These are phyloP conservation scores for Trematosphaeria pertusa DNA, from an alignment of 2,329 filamentous ascomycete species.

Conservation along the genomic window DNA sequence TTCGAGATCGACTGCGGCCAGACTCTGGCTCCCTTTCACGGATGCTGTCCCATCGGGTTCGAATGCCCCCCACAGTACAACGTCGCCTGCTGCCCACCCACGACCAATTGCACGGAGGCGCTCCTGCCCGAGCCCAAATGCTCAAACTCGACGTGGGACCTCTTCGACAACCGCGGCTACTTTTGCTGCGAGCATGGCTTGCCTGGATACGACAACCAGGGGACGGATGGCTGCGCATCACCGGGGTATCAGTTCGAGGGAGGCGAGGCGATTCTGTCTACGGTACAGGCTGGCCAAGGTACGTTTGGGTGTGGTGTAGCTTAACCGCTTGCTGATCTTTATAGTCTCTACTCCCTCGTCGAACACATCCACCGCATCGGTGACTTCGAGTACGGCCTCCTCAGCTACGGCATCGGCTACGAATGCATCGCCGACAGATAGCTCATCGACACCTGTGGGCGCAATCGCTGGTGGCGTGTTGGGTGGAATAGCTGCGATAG, in stretches of 20 bases:
- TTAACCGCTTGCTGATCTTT: neutral
- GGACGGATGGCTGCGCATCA: constrained; percentile 13
- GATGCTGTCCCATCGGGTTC: constrained; percentile 12
- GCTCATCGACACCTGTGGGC: neutral
- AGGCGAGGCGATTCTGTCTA: neutral
- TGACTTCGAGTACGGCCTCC: neutral
- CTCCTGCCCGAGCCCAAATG: constrained; percentile 5
- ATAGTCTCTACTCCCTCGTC: neutral
- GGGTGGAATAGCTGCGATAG: constrained; percentile 4
- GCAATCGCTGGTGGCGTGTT: constrained; percentile 12
- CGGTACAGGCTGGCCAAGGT: constrained; percentile 7
- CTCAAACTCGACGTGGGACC: constrained; percentile 18
- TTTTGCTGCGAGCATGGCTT: constrained; percentile 19
- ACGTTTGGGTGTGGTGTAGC: neutral
- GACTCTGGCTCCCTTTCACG: neutral
- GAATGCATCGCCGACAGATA: neutral
- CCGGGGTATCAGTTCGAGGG: neutral
- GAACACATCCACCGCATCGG: neutral
- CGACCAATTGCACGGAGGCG: constrained; percentile 1
- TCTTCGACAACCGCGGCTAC: constrained; percentile 18
- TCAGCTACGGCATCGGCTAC: constrained; percentile 1
- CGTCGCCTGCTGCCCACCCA: constrained; percentile 12
- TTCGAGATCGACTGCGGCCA: constrained; percentile 2
- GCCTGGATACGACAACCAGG: constrained; percentile 5
- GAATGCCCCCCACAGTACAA: constrained; percentile 15